Conservation (phyloP, 2,329 filamentous ascomycete genomes). For the Fusarium floridanum region DNA sequence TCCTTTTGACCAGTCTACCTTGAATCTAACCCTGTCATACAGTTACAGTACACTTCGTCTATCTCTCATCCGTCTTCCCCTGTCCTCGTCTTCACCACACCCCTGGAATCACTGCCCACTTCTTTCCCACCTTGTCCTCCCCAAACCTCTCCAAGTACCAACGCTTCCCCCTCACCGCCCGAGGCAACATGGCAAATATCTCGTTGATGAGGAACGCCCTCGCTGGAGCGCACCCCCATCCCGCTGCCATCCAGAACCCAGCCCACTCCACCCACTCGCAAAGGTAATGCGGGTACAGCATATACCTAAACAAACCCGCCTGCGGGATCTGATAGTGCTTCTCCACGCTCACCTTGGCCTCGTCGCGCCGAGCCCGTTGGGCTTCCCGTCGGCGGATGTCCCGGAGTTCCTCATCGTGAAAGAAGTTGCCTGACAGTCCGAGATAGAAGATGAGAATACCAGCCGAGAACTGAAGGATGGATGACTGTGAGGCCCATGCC, state of each 20-base stretch:
- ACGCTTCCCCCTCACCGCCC: conserved; percentile 81
- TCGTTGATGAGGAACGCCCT: conserved; percentile 88
- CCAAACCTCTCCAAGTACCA: conserved; percentile 96
- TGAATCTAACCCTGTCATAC: conserved; percentile 2
- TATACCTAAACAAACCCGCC: conserved; percentile 83
- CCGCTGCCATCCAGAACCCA: conserved; percentile 85
- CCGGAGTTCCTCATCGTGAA: conserved; percentile 89
- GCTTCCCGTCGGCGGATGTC: conserved; percentile 83
- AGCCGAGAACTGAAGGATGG: conserved; percentile 63
- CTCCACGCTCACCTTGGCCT: conserved; percentile 55
- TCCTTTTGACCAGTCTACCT: not conserved
- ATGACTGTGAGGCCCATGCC: conserved; percentile 60
- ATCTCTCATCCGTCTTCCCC: conserved; percentile 17
- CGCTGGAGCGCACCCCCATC: conserved; percentile 77
- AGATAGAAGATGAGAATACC: conserved; percentile 83
- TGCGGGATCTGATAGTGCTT: conserved; percentile 91
- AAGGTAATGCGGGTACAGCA: conserved; percentile 95
- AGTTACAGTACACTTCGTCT: conserved; percentile 4
- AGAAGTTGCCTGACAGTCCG: conserved; percentile 84
- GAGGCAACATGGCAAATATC: conserved; percentile 88
- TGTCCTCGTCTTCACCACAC: conserved; percentile 53
- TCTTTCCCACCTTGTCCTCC: conserved; percentile 79
- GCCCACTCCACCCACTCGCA: conserved; percentile 97
- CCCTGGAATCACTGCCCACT: conserved; percentile 77
- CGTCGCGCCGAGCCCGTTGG: conserved; percentile 57